Percentiles rank a stretch among this genome's conserved stretches.
Conservation (phyloP, 2,329 filamentous ascomycete species). For the Calonectria crousiana region DNA sequence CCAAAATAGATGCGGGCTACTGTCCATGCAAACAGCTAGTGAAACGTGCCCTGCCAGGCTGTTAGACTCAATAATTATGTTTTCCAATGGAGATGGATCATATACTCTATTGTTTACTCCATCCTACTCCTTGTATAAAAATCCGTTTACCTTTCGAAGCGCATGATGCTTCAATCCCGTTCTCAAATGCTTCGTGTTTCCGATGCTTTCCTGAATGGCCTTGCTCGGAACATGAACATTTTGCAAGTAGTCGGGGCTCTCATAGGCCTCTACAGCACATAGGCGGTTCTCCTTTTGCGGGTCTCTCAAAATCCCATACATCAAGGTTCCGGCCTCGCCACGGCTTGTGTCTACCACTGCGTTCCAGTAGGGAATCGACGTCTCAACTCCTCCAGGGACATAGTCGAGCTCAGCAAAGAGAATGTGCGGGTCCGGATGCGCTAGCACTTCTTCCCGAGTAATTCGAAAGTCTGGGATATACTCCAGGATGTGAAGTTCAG, state of each 20-base stretch:
- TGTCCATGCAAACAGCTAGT: background rate
- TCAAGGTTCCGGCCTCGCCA: conserved; percentile 38
- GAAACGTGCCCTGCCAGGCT: background rate
- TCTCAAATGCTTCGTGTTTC: conserved; percentile 33
- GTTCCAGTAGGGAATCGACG: conserved; percentile 44
- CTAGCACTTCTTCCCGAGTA: conserved; percentile 15
- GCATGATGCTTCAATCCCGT: conserved; percentile 39
- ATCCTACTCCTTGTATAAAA: conserved; percentile 34
- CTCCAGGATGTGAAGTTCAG: conserved; percentile 34
- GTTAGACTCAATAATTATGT: background rate
- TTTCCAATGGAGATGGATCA: background rate
- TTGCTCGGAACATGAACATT: conserved; percentile 45
- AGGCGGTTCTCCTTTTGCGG: conserved; percentile 33
- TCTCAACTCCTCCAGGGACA: conserved; percentile 35
- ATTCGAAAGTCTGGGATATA: conserved; percentile 39
- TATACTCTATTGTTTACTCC: background rate
- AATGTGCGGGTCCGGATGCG: conserved; percentile 38
- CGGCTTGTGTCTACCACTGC: conserved; percentile 39
- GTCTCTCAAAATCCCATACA: conserved; percentile 42
- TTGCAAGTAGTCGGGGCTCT: conserved; percentile 42
- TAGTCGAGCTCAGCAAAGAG: conserved; percentile 45
- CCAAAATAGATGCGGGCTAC: background rate
- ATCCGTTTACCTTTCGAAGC: conserved; percentile 40
- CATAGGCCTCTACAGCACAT: conserved; percentile 44
- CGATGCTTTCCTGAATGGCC: conserved; percentile 40